phyloP scores from a whole-genome alignment of 345 rosid species.

The Camelina laxa region DNA sequence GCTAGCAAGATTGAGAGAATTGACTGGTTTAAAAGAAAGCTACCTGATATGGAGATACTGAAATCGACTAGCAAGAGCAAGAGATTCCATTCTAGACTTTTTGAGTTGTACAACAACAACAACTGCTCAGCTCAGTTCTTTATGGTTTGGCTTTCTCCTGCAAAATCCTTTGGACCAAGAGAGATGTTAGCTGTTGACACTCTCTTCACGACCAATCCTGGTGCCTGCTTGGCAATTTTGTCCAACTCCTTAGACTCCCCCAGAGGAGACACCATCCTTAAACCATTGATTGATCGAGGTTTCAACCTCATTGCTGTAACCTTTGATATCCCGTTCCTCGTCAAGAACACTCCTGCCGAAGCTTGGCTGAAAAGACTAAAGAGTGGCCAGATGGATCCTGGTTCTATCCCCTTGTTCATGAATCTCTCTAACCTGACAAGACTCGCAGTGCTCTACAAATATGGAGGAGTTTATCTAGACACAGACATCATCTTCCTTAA shows the following conservation, averaged over 20 bases:
- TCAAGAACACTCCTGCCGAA: constrained; percentile 67
- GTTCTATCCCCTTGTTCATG: constrained; percentile 59
- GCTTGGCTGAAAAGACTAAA: constrained; percentile 61
- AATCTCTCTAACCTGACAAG: constrained; percentile 72
- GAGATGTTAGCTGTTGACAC: constrained; percentile 65
- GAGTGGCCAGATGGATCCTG: constrained; percentile 69
- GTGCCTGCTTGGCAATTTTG: constrained; percentile 62
- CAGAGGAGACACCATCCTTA: constrained; percentile 54
- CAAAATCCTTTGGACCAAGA: constrained; percentile 55
- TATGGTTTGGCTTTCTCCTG: constrained; percentile 81
- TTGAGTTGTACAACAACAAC: constrained; percentile 49
- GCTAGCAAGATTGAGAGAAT: constrained; percentile 59
- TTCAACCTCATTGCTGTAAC: constrained; percentile 59
- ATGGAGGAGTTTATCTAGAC: constrained; percentile 81
- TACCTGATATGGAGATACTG: constrained; percentile 58
- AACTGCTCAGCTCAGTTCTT: constrained; percentile 60
- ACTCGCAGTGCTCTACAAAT: constrained; percentile 64
- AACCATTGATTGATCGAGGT: constrained; percentile 56
- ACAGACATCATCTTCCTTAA: constrained; percentile 71
- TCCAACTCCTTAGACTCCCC: constrained; percentile 62
- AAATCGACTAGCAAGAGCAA: constrained; percentile 48
- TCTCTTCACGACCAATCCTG: constrained; percentile 58
- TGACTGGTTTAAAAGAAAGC: constrained; percentile 55
- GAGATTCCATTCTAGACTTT: constrained; percentile 52
- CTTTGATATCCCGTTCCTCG: constrained; percentile 56